phyloP scores from a whole-genome alignment of 495 filamentous ascomycete species.

The Penicillium goetzii region DNA sequence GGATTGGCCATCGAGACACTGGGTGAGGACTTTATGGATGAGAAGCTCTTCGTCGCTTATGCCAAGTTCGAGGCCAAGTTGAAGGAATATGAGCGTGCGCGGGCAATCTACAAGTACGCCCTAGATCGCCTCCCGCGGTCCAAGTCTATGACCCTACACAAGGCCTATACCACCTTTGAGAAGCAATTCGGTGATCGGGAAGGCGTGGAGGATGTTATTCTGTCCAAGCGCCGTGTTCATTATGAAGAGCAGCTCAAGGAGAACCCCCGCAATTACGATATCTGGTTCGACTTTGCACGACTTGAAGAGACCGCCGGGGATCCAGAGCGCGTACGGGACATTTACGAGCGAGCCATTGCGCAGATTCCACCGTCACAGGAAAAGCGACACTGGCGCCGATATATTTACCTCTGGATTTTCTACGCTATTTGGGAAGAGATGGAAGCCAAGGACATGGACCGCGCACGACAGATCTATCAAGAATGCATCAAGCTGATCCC shows the following conservation, averaged over 20 bases:
- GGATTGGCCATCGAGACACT: slow-evolving; percentile 86
- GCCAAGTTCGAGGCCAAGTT: slow-evolving; percentile 90
- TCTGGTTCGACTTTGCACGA: slow-evolving; percentile 94
- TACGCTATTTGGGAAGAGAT: slow-evolving; percentile 95
- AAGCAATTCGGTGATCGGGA: slow-evolving; percentile 96
- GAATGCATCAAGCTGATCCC: slow-evolving; percentile 87
- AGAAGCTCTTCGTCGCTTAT: slow-evolving; percentile 91
- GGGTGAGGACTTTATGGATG: slow-evolving; percentile 95
- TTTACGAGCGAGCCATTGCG: slow-evolving; percentile 95
- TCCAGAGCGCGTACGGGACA: slow-evolving; percentile 79
- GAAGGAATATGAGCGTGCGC: slow-evolving; percentile 92
- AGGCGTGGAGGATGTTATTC: slow-evolving; percentile 91
- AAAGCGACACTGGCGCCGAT: slow-evolving; percentile 95
- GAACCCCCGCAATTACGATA: slow-evolving; percentile 91
- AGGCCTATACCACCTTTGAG: slow-evolving; percentile 94
- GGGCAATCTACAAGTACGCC: slow-evolving; percentile 96
- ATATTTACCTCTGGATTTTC: slow-evolving; percentile 98
- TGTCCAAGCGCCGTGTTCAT: slow-evolving; percentile 90
- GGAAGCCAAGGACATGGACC: slow-evolving; percentile 74
- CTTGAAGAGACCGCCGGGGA: slow-evolving; percentile 85
- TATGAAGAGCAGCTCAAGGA: slow-evolving; percentile 94
- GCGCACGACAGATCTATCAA: slow-evolving; percentile 88
- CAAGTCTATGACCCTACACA: slow-evolving; percentile 82
- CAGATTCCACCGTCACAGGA: slow-evolving; percentile 95
- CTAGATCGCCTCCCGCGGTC: slow-evolving; percentile 88